These are phyloP conservation scores for Citrus cavaleriei DNA, from an alignment of 345 rosid genomes.

Conservation along the genomic window DNA sequence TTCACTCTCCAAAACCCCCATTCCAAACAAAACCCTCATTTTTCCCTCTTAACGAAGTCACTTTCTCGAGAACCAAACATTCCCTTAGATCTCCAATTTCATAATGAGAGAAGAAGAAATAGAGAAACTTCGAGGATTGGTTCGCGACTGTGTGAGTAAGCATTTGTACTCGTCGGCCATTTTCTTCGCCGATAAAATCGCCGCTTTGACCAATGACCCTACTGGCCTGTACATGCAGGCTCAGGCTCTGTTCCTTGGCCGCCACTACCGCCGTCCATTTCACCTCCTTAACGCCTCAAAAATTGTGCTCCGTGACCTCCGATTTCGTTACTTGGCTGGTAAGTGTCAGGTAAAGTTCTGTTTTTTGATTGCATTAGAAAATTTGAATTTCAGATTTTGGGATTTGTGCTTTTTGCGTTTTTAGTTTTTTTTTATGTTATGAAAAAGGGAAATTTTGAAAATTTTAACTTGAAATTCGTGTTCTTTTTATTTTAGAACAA, in stretches of 20 bases:
- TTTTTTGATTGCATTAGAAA: no score
- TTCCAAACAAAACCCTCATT: neutral
- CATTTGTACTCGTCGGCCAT: constrained; percentile 95
- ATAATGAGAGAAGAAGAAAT: constrained; percentile 84
- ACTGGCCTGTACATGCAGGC: constrained; percentile 93
- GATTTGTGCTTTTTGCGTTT: no score
- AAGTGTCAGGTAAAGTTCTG: no score
- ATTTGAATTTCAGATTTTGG: no score
- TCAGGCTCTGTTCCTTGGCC: constrained; percentile 90
- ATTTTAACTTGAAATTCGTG: no score
- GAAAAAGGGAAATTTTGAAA: no score
- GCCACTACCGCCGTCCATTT: constrained; percentile 92
- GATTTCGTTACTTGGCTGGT: no score
- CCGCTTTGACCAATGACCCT: constrained; percentile 76
- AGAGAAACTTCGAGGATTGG: constrained; percentile 89
- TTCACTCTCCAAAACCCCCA: neutral
- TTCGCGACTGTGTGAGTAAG: constrained; percentile 94
- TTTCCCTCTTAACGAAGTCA: neutral
- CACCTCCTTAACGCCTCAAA: constrained; percentile 35
- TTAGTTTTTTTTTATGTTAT: no score
- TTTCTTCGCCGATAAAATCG: constrained; percentile 90
- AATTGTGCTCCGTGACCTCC: no score
- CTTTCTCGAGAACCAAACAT: neutral
- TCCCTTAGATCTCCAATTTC: neutral
- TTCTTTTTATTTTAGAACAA: no score